Conservation (phyloP, 2,329 filamentous ascomycete species). For the Exophiala lecanii-corni region DNA sequence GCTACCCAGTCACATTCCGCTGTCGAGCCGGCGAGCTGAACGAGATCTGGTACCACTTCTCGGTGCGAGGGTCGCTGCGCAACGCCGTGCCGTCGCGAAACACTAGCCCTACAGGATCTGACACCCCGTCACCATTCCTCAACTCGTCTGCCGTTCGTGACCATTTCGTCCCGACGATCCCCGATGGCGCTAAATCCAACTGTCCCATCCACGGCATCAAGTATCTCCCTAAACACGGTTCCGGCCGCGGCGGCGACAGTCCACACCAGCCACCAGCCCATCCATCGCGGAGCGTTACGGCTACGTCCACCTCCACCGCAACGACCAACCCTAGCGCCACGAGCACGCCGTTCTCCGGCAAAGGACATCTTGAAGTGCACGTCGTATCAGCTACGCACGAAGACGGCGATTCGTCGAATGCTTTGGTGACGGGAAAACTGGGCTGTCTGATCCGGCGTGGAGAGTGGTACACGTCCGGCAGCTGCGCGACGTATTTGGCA, state of each 20-base stretch:
- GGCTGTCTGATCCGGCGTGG: constrained; percentile 66
- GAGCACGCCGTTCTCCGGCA: constrained; percentile 50
- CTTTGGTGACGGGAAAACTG: constrained; percentile 29
- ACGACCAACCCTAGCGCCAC: constrained; percentile 35
- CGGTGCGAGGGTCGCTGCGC: constrained; percentile 47
- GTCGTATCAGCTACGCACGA: constrained; percentile 1
- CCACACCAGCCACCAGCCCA: constrained; percentile 9
- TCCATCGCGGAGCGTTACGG: constrained; percentile 1
- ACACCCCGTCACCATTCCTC: constrained; percentile 18
- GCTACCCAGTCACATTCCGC: constrained; percentile 54
- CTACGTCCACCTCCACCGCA: constrained; percentile 32
- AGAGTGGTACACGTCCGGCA: constrained; percentile 63
- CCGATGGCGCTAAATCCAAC: constrained; percentile 54
- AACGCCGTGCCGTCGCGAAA: constrained; percentile 27
- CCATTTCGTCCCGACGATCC: constrained; percentile 29
- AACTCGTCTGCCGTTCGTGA: constrained; percentile 51
- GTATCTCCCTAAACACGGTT: constrained; percentile 56
- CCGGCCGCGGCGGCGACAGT: too few species aligned
- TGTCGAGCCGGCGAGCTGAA: constrained; percentile 49
- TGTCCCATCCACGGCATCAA: constrained; percentile 61
- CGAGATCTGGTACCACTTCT: constrained; percentile 61
- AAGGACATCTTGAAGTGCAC: constrained; percentile 55
- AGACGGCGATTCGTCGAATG: constrained; percentile 31
- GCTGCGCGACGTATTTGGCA: constrained; percentile 63
- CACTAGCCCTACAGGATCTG: neutral